A percentile compares a stretch with the other conserved stretches of the same genome.
Conservation (phyloP, 2,329 filamentous ascomycete species). For the Plectosphaerella sp. region DNA sequence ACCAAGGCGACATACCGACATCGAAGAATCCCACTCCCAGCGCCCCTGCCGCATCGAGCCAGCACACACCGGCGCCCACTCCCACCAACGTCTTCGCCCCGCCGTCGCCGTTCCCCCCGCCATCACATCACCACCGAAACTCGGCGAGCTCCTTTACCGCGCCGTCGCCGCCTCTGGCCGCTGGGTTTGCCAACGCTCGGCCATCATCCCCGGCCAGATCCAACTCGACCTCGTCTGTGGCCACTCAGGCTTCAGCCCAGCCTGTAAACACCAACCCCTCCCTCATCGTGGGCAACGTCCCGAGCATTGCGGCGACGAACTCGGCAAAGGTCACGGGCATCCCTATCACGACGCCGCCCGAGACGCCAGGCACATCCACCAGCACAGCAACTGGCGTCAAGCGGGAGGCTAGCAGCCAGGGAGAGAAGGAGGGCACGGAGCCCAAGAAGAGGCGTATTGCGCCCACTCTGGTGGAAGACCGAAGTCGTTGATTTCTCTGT, state of each 20-base stretch:
- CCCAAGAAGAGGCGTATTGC: constrained; percentile 69
- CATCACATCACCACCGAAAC: constrained; percentile 50
- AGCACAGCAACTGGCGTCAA: constrained; percentile 39
- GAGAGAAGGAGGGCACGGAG: constrained; percentile 47
- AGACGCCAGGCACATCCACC: constrained; percentile 61
- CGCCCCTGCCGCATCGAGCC: constrained; percentile 44
- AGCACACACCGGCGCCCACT: constrained; percentile 67
- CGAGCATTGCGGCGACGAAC: constrained; percentile 69
- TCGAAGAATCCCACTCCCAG: constrained; percentile 37
- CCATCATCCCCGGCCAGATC: constrained; percentile 77
- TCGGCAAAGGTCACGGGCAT: constrained; percentile 59
- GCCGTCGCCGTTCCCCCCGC: constrained; percentile 48
- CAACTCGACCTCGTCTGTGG: constrained; percentile 79
- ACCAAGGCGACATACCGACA: constrained; percentile 62
- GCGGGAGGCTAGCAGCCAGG: constrained; percentile 49
- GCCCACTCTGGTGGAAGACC: constrained; percentile 51
- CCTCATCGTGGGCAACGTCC: constrained; percentile 72
- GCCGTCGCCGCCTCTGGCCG: constrained; percentile 53
- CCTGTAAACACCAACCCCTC: constrained; percentile 69
- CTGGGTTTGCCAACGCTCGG: constrained; percentile 56
- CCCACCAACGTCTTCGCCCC: constrained; percentile 61
- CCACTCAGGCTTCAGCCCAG: constrained; percentile 53
- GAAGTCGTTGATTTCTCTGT: neutral
- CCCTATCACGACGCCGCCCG: constrained; percentile 83
- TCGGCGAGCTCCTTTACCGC: constrained; percentile 54